Evolutionary conservation across 2,329 filamentous ascomycete species (phyloP).

Genomic region (Calycina herbarum): DNA sequence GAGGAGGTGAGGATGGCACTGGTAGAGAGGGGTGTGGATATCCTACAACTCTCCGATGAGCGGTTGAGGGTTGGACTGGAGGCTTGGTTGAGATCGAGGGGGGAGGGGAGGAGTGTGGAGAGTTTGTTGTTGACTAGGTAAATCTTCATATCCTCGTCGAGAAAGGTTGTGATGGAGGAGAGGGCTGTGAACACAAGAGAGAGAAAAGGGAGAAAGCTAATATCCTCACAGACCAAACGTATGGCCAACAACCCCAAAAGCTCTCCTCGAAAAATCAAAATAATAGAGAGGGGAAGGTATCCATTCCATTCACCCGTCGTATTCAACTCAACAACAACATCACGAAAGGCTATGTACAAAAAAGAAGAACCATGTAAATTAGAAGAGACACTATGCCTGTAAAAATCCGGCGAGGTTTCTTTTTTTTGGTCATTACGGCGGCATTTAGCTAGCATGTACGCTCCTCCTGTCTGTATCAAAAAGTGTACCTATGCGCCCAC

Average conservation of each 20-base stretch:
- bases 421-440: neutral
- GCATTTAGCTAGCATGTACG: neutral
- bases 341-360: neutral
- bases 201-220: neutral
- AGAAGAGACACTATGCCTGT: neutral
- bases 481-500: neutral
- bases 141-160: slow-evolving; percentile 6
- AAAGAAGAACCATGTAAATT: neutral
- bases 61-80: slow-evolving; percentile 41
- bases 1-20: slow-evolving; percentile 71
- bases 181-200: too few species aligned
- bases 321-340: neutral
- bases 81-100: slow-evolving; percentile 43
- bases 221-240: slow-evolving; percentile 27
- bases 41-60: slow-evolving; percentile 44
- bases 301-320: neutral
- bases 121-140: slow-evolving; percentile 40
- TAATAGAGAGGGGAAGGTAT: neutral
- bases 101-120: slow-evolving; percentile 35
- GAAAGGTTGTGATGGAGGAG: too few species aligned
- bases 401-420: neutral
- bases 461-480: neutral
- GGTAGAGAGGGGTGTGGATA: slow-evolving; percentile 65
- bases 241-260: slow-evolving; percentile 29
- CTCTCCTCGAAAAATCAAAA: slow-evolving; percentile 6